These are phyloP conservation scores for Calendula officinalis DNA, from an alignment of 129 eudicot species.

Conservation along the genomic window DNA sequence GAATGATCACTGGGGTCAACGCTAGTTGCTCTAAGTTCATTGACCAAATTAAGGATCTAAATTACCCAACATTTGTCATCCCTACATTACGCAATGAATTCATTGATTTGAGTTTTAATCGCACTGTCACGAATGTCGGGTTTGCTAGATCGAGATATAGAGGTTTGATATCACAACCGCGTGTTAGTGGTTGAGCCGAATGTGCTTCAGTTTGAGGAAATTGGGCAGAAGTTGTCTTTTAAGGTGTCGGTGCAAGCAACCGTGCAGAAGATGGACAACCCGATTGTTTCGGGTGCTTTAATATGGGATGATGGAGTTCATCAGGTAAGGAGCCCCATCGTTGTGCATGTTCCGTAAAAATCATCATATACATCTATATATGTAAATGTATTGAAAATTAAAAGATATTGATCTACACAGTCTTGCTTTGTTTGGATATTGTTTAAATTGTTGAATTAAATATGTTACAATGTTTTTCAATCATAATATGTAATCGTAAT, in stretches of 20 bases:
- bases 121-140: constrained; percentile 29
- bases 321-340: constrained; percentile 35
- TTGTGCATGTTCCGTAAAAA: constrained; percentile 28
- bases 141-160: constrained; percentile 13
- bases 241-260: constrained; percentile 2
- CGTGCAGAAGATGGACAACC: neutral
- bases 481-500: no score
- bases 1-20: constrained; percentile 11
- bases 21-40: constrained; percentile 13
- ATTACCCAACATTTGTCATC: constrained; percentile 29
- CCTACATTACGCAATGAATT: neutral
- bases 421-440: no score
- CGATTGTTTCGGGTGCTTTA: constrained; percentile 21
- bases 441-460: no score
- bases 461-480: no score
- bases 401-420: no score
- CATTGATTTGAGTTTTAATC: neutral
- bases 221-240: constrained; percentile 26
- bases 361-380: neutral
- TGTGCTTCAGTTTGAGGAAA: constrained; percentile 8
- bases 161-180: neutral
- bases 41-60: constrained; percentile 18
- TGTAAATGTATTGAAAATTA: neutral
- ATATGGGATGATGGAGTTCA: constrained; percentile 32
- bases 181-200: constrained; percentile 9